Evolutionary conservation across 208 protist genomes (phyloP), one percentile per base, ranked within the genome.

Genomic region (Phytomonas sp.): DNA sequence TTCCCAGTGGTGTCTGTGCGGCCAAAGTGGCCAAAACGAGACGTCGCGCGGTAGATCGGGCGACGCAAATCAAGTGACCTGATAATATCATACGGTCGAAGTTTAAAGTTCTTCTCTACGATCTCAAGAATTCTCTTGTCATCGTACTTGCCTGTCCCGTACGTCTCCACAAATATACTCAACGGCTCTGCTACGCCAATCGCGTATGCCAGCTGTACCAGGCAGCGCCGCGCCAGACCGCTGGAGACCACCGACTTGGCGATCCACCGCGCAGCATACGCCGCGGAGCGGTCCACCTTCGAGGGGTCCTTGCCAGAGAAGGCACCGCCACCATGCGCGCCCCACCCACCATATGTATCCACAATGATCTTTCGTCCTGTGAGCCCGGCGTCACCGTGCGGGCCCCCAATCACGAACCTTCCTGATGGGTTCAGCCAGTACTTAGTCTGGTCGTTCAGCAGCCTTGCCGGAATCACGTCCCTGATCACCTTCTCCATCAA

Each of bases 361-460:
- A 99, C 97, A 78, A 99, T 99, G 76, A 99, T 99, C 91, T 99
- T 99, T 76, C 99, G 90, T 69, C 99, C 99, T 67, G 99, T 99
- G 8, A 99, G 79, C 77, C 99, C 99, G 72, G 98, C 98, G 76
- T 99, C 99, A 79, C 97, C 98, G 73, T 98, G 89, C 69, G 99
- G 99, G 43, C 99, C 99, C 73, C 99, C 99, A 84, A 99, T 99
- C 67, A 99, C 94, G 81, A 99, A 99, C 28, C 96, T 71, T 68
- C 98, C 98, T 67, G 97, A 99, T n/a, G 98, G 99, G 84, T 99
- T 99, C 60, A 99, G 77, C 85, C 99, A 97, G 81, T 97, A 98
- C 62, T 98, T 98, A 72, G 97, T 96, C 11, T 98, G 84, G 3
- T 94, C 94, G 75, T 98, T 95, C 60, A 99, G 78, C 62, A 96